A percentile compares a stretch with the other conserved stretches of the same genome.
These are phyloP conservation scores for Iris pallida DNA, from an alignment of 116 monocot genomes.

Conservation along the genomic window DNA sequence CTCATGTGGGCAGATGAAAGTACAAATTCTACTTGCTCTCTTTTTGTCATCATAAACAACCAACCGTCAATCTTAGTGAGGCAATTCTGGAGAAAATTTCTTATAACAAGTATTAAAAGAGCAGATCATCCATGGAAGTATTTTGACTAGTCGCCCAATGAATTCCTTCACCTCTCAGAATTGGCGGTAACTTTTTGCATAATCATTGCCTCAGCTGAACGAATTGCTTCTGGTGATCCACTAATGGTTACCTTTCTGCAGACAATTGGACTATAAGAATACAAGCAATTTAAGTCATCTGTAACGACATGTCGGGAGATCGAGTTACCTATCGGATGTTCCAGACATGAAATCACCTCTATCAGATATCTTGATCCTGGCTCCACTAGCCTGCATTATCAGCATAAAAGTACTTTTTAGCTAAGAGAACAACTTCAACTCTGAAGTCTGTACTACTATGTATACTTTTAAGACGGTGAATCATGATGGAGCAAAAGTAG, in stretches of 20 bases:
- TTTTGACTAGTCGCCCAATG: no score
- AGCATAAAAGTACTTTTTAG: background rate
- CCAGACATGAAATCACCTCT: conserved; percentile 95
- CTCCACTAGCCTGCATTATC: conserved; percentile 72
- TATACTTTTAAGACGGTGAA: no score
- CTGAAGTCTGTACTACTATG: no score
- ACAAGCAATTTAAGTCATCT: background rate
- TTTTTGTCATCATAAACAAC: no score
- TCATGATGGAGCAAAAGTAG: no score
- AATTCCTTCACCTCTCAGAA: conserved; percentile 40
- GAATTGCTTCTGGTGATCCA: conserved; percentile 78
- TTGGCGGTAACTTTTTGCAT: conserved; percentile 76
- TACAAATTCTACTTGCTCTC: no score
- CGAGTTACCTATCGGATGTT: conserved; percentile 83
- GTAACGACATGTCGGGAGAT: background rate
- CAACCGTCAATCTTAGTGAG: no score
- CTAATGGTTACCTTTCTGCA: conserved; percentile 91
- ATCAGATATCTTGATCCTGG: conserved; percentile 92
- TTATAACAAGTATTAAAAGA: no score
- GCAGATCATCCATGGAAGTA: no score
- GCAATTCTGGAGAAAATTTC: no score
- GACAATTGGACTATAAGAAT: conserved; percentile 5
- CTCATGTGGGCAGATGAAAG: no score
- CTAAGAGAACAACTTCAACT: no score
- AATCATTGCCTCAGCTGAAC: conserved; percentile 78